Percentiles rank a stretch among this genome's conserved stretches.
These are phyloP conservation scores for Neltuma alba DNA, from an alignment of 306 rosid species.

Conservation along the genomic window DNA sequence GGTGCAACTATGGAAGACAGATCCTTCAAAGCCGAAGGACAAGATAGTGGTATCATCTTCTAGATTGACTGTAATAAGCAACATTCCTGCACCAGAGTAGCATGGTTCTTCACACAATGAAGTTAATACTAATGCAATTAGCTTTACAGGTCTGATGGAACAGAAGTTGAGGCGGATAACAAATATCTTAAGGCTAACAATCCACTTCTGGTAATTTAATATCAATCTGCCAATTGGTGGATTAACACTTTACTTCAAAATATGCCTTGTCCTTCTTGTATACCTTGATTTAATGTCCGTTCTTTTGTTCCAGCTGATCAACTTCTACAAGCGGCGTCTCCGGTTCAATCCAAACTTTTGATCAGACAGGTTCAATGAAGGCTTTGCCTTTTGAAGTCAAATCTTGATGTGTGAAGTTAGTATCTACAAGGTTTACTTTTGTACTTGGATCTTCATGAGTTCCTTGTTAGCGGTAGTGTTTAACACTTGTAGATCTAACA, in stretches of 20 bases:
- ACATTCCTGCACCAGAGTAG: no score
- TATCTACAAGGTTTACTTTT: neutral
- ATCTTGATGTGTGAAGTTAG: no score
- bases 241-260: constrained; percentile 25
- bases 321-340: no score
- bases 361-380: no score
- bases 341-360: no score
- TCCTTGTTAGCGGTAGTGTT: constrained; percentile 23
- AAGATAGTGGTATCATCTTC: constrained; percentile 49
- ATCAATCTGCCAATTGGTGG: constrained; percentile 1
- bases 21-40: constrained; percentile 45
- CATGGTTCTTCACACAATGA: constrained; percentile 21
- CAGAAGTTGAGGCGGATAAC: no score
- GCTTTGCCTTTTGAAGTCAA: no score
- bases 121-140: constrained; percentile 20
- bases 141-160: constrained; percentile 79
- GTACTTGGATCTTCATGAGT: constrained; percentile 33
- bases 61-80: constrained; percentile 56
- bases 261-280: constrained; percentile 6
- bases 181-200: no score
- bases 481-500: constrained; percentile 47
- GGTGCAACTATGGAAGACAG: constrained; percentile 52
- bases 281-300: constrained; percentile 18
- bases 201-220: constrained; percentile 67
- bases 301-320: no score